Evolutionary conservation across 2,329 filamentous ascomycete species (phyloP).

Genomic region (Sarocladium brachiariae): DNA sequence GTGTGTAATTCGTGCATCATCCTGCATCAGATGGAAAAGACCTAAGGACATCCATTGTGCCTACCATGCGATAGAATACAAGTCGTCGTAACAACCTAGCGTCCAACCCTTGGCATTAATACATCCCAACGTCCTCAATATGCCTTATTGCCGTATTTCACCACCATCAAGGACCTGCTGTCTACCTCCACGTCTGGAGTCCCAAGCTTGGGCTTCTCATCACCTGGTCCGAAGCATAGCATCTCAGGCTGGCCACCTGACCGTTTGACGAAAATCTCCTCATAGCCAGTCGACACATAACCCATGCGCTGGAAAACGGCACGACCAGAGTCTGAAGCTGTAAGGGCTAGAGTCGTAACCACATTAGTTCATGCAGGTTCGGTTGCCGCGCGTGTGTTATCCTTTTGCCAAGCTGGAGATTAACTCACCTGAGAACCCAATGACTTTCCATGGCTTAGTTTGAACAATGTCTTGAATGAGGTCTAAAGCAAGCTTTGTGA

Average conservation of each 20-base stretch:
- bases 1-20: too few species aligned
- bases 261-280: neutral
- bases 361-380: too few species aligned
- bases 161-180: neutral
- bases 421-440: conserved; percentile 2
- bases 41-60: too few species aligned
- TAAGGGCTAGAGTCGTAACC: neutral
- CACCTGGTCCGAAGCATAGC: neutral
- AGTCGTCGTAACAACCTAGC: too few species aligned
- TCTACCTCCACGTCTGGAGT: neutral
- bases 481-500: neutral
- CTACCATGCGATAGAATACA: too few species aligned
- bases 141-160: neutral
- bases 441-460: neutral
- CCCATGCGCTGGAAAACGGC: neutral
- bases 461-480: neutral
- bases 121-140: neutral
- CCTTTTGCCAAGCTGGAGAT: neutral
- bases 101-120: too few species aligned
- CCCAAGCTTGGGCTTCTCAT: neutral
- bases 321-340: neutral
- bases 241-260: neutral
- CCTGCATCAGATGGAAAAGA: too few species aligned
- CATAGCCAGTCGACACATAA: neutral
- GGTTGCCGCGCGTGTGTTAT: neutral